phyloP scores from a whole-genome alignment of 2,329 filamentous ascomycete species.

The Ascochyta fabae region DNA sequence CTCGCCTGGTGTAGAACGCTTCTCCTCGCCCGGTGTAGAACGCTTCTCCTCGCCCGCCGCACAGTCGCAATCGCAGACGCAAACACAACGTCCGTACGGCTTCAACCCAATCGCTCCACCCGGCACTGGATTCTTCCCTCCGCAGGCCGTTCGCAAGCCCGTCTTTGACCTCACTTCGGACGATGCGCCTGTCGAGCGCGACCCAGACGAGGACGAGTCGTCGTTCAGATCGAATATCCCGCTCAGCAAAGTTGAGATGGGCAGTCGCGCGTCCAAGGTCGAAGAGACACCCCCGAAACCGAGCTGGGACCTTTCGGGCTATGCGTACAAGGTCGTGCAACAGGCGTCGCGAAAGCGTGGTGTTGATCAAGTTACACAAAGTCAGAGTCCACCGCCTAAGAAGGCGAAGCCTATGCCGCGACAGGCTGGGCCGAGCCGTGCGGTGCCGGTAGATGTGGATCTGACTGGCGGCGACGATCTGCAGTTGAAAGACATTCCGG shows the following conservation, averaged over 20 bases:
- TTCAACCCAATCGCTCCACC: constrained; percentile 75
- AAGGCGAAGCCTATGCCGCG: constrained; percentile 30
- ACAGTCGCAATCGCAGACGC: constrained; percentile 37
- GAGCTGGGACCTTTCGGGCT: constrained; percentile 36
- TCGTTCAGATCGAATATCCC: constrained; percentile 62
- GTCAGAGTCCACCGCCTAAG: constrained; percentile 31
- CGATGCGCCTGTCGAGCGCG: constrained; percentile 57
- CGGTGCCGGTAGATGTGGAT: constrained; percentile 43
- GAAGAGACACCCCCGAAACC: constrained; percentile 47
- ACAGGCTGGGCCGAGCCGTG: constrained; percentile 44
- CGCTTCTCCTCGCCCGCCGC: constrained; percentile 48
- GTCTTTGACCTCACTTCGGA: constrained; percentile 56
- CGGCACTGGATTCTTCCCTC: constrained; percentile 70
- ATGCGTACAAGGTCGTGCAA: constrained; percentile 26
- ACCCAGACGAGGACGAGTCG: constrained; percentile 51
- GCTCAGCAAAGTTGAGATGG: constrained; percentile 60
- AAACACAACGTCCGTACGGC: constrained; percentile 69
- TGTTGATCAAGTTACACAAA: constrained; percentile 21
- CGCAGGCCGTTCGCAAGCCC: constrained; percentile 46
- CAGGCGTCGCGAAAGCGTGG: constrained; percentile 37
- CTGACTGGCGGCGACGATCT: constrained; percentile 27
- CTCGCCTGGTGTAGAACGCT: constrained; percentile 66
- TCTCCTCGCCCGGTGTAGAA: constrained; percentile 52
- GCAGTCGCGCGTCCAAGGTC: constrained; percentile 30
- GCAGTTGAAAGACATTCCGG: constrained; percentile 45